Conservation (phyloP, 495 filamentous ascomycete species). For the Neurospora sp. region DNA sequence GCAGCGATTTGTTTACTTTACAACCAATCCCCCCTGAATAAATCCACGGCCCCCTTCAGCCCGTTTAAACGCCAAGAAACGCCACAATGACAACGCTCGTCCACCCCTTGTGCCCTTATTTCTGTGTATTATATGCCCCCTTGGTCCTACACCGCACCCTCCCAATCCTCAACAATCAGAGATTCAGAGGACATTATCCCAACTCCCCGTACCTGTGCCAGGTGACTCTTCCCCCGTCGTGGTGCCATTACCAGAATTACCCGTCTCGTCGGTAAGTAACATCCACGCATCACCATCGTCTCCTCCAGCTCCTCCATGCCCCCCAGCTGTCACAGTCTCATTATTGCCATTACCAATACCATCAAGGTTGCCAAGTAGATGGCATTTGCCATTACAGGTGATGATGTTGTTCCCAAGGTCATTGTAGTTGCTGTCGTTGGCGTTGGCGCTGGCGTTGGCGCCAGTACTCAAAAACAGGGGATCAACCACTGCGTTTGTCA, state of each 20-base stretch:
- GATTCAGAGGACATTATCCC: neutral
- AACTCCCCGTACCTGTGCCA: neutral
- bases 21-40: neutral
- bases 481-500: neutral
- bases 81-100: neutral
- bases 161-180: neutral
- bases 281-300: neutral
- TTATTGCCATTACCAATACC: neutral
- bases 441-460: too few species aligned
- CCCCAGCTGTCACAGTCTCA: neutral
- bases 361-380: neutral
- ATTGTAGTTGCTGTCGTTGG: neutral
- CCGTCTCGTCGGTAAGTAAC: neutral
- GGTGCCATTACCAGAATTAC: neutral
- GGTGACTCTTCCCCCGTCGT: neutral
- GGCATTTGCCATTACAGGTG: neutral
- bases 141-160: too few species aligned
- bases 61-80: neutral
- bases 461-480: neutral
- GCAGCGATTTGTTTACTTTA: neutral
- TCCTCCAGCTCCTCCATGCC: neutral
- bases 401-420: neutral
- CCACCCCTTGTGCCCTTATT: neutral
- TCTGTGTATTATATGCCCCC: neutral
- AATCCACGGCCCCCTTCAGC: neutral